Base-by-base conservation (phyloP, 345 rosid species). In the Sisymbrium irio region DNA sequence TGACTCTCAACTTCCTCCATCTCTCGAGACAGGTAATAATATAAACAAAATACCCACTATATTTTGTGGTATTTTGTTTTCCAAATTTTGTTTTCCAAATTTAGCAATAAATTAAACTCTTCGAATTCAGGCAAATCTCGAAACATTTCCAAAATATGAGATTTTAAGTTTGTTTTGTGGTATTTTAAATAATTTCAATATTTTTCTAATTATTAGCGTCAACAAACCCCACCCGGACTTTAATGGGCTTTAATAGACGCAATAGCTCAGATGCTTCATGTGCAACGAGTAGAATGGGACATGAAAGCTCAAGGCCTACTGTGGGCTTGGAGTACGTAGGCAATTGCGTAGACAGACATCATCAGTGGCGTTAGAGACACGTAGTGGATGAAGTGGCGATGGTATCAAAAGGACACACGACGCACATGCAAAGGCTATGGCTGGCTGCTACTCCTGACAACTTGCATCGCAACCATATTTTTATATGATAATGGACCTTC, bases 361-460 rank as follows among this genome's bases (percentile, higher is more conserved):
- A 62, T 56, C 50, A 20, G 18, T 61, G 57, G 41, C 58, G 56
- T 41, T 42, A 17, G 50, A 20, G 71, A 69, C 70, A 62, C 75
- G 75, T 62, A 54, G 69, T 37, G 0, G 27, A 44, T 68, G 69
- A 68, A 20, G 59, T 76, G 79, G 75, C 44, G 18, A 1, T 6
- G 41, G 53, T 25, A 8, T 11, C 6, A 2, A 13, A 25, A 25
- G 3, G 60, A 69, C 79, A 69, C 71, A 54, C 25, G 65, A 69
- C 69, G 69, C 63, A 61, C 79, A 75, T 75, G 79, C 79, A 75
- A 55, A 69, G 70, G 79, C 65, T 11, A 17, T 11, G 22, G 47
- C 55, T 67, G 28, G 3, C 25, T 56, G 22, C 22, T 17, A 32
- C 18, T 35, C 45, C 54, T 39, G 18, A 58, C 66, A 66, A 28